Evolutionary conservation across 148 eudicot genomes (phyloP), one percentile per base, ranked within the genome.

Genomic region (Chenopodium quinoa): DNA sequence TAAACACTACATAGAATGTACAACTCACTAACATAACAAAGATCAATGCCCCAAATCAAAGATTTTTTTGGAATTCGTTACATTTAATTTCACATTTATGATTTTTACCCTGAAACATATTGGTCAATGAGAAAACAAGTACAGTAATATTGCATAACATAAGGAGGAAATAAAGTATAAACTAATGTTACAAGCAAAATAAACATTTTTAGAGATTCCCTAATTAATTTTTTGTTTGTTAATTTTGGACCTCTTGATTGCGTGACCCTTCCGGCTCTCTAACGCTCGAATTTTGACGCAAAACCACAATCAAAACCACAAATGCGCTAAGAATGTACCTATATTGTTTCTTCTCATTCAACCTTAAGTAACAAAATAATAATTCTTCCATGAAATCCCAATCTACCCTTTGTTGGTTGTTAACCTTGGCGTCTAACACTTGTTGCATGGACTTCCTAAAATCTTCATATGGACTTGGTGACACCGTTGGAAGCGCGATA

Each of bases 381-480:
- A 94, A 82, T 78, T 91, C 95, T 74, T 92, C 93, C 91, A 92
- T 83, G 58, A 91, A 94, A 7, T 89, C 93, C 97, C 94, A 92
- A 79, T 94, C 91, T 29, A 92, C 90, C 64, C 75, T 79, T 64
- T 88, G 89, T 7, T 82, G 54, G 29, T 83, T 67, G 6, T 84
- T 73, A 50, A 83, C 32, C 44, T 90, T 73, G 7, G 91, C 93
- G 40, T 89, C 91, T n/a, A 88, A 52, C 86, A 92, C 80, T 84
- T 89, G 89, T 78, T 83, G 78, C 98, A 94, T 94, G 68, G 98
- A 94, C 23, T 32, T 84, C 87, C 84, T 71, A 78, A 92, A 92
- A 81, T 92, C 97, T 60, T 86, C 88, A 64, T 82, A 88, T 1
- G 97, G 98, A 56, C 83, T 85, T 69, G 84, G 83, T 23, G 97